Percentiles rank a stretch among this genome's conserved stretches.
phyloP scores from a whole-genome alignment of 148 eudicot genomes.

The Vaccinium darrowii region DNA sequence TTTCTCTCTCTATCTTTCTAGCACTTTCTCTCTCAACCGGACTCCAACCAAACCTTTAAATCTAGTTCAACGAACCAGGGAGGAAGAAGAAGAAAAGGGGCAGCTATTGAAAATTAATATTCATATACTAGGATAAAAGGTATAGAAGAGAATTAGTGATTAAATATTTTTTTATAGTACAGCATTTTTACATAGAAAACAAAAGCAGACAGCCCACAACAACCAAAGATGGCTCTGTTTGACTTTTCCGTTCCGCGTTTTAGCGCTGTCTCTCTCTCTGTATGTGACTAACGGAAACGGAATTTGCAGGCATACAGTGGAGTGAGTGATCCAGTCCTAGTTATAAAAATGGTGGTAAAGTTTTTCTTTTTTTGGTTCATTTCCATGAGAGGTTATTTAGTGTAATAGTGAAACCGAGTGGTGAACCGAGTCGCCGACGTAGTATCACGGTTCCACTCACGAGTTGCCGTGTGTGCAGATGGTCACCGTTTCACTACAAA shows the following conservation, averaged over 20 bases:
- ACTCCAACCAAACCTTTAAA: neutral
- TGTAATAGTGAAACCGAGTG: too few species aligned
- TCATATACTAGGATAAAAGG: neutral
- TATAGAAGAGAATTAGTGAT: neutral
- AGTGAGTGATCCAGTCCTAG: neutral
- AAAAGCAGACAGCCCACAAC: neutral
- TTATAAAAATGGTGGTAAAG: neutral
- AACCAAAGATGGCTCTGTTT: neutral
- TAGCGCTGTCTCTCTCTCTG: neutral
- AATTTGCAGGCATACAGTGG: neutral
- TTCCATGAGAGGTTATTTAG: too few species aligned
- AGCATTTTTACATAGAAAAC: neutral
- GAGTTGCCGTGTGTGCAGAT: too few species aligned
- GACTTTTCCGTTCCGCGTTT: neutral
- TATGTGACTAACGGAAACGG: neutral
- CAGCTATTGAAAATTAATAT: neutral
- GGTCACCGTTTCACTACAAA: too few species aligned
- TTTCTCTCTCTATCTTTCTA: neutral
- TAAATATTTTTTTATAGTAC: too few species aligned
- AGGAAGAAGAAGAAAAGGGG: neutral
- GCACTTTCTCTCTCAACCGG: conserved; percentile 17
- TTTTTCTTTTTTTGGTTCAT: too few species aligned
- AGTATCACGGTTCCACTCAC: too few species aligned
- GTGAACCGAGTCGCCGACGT: too few species aligned
- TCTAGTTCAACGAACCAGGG: conserved; percentile 13